A percentile compares a stretch with the other conserved stretches of the same genome.
Conservation (phyloP, 306 rosid genomes). For the Alnus glutinosa region DNA sequence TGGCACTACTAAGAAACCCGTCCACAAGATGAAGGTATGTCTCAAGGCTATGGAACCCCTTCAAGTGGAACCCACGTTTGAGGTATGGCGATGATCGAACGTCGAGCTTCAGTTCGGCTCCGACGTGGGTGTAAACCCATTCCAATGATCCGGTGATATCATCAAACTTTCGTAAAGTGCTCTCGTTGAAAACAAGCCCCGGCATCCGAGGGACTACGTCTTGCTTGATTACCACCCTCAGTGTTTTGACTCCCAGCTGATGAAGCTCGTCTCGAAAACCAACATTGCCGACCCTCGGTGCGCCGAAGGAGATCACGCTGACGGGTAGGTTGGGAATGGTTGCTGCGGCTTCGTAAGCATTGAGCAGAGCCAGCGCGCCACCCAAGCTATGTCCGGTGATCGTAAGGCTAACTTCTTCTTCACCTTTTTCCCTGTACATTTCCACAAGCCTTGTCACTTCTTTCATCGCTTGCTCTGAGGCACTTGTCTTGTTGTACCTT, state of each 20-base stretch:
- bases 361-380: conserved; percentile 62
- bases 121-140: conserved; percentile 66
- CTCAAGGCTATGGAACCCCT: conserved; percentile 61
- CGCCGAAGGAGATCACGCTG: conserved; percentile 66
- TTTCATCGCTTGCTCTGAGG: conserved; percentile 64
- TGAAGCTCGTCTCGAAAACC: conserved; percentile 56
- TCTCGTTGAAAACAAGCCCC: conserved; percentile 53
- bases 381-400: conserved; percentile 82
- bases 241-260: conserved; percentile 47
- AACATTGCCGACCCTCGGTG: conserved; percentile 69
- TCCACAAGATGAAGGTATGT: conserved; percentile 72
- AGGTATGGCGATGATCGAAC: conserved; percentile 55
- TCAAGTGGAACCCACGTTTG: conserved; percentile 42
- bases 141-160: conserved; percentile 42
- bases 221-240: conserved; percentile 48
- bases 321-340: conserved; percentile 39
- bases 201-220: conserved; percentile 66
- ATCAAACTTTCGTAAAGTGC: conserved; percentile 37
- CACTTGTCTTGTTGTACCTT: conserved; percentile 63
- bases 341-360: conserved; percentile 55
- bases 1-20: conserved; percentile 40
- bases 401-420: conserved; percentile 54
- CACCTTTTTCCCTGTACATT: conserved; percentile 39
- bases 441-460: conserved; percentile 42
- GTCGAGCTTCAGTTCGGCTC: conserved; percentile 52